Percentiles rank a stretch among this genome's conserved stretches.
Evolutionary conservation across 2,329 filamentous ascomycete species (phyloP).

Genomic region (Colletotrichum sansevieriae): DNA sequence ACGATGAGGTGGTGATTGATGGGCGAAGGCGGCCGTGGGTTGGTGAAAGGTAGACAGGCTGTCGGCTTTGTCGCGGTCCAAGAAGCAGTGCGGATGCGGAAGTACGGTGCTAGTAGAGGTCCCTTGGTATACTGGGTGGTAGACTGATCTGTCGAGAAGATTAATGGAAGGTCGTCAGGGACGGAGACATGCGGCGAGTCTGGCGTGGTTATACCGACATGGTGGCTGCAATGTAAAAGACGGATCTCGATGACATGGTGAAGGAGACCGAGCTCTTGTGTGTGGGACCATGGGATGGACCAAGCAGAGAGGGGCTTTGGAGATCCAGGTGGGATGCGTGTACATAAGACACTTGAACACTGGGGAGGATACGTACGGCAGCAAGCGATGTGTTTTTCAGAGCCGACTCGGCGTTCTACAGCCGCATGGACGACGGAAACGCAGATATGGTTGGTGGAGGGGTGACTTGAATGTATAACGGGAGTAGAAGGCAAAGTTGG

Average conservation of each 20-base stretch:
- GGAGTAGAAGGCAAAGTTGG: neutral
- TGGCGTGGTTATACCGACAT: slow-evolving; percentile 42
- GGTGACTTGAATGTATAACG: neutral
- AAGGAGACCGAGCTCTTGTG: slow-evolving; percentile 42
- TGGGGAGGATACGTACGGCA: slow-evolving; percentile 39
- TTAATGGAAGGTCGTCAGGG: slow-evolving; percentile 24
- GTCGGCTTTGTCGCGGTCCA: neutral
- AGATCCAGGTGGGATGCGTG: slow-evolving; percentile 38
- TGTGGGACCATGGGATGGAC: slow-evolving; percentile 43
- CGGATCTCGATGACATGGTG: slow-evolving; percentile 43
- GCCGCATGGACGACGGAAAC: slow-evolving; percentile 35
- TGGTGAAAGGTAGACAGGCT: neutral
- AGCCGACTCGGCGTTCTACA: slow-evolving; percentile 28
- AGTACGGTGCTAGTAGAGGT: neutral
- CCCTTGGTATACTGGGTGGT: neutral
- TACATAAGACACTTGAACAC: slow-evolving; percentile 14
- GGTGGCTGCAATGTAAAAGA: slow-evolving; percentile 34
- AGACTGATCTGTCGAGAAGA: slow-evolving; percentile 9
- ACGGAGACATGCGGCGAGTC: slow-evolving; percentile 30
- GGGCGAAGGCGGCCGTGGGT: neutral
- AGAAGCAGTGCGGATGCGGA: neutral
- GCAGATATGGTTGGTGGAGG: slow-evolving; percentile 2
- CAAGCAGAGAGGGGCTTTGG: slow-evolving; percentile 39
- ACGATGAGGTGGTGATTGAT: too few relatives aligned
- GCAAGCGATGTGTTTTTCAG: slow-evolving; percentile 22